Conservation (phyloP, 179 eudicot species). For the Gypsophila paniculata region DNA sequence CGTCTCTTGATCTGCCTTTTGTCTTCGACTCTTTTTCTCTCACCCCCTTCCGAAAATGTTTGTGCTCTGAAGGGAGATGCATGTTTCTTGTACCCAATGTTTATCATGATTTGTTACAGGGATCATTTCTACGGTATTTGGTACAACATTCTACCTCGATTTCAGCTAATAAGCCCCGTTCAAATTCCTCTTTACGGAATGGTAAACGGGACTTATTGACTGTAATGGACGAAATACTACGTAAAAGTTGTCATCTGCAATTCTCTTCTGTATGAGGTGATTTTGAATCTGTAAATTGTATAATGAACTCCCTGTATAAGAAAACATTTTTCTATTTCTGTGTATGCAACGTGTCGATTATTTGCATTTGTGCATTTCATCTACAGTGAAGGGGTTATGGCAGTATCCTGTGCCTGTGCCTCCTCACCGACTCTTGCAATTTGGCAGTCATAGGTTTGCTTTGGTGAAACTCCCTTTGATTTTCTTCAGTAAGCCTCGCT, state of each 20-base stretch:
- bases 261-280: background rate
- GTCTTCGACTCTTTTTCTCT: slow-evolving; percentile 5
- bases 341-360: background rate
- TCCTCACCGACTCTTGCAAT: background rate
- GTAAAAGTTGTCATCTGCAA: slow-evolving; percentile 4
- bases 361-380: slow-evolving; percentile 5
- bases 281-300: background rate
- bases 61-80: slow-evolving; percentile 2
- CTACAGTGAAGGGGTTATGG: background rate
- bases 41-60: slow-evolving; percentile 4
- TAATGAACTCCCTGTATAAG: slow-evolving; percentile 6
- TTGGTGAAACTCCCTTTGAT: background rate
- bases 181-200: too few relatives aligned
- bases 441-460: background rate
- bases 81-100: slow-evolving; percentile 4
- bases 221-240: too few relatives aligned
- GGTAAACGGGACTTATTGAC: too few relatives aligned
- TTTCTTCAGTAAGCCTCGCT: background rate
- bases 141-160: background rate
- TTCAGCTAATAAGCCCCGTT: background rate
- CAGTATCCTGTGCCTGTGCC: background rate
- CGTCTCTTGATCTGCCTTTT: slow-evolving; percentile 8
- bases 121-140: background rate
- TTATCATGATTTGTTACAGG: background rate
- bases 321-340: background rate